A percentile compares a stretch with the other conserved stretches of the same genome.
Conservation (phyloP, 805 yeast species). For the Blastobotrys americana region DNA sequence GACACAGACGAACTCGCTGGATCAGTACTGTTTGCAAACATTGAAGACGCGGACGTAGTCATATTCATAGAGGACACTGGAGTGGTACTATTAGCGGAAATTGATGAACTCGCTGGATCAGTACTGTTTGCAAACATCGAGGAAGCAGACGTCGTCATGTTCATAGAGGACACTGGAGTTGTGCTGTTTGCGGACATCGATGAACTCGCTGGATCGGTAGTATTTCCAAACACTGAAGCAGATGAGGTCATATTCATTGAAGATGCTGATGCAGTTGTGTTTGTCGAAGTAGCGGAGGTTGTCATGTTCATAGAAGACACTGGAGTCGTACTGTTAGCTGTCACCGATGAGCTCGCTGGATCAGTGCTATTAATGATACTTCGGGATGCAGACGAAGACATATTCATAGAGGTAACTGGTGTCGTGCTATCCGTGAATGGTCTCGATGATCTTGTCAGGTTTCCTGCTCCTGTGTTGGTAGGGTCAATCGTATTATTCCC, state of each 20-base stretch:
- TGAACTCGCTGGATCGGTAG: neutral
- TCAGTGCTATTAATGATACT: neutral
- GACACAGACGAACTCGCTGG: neutral
- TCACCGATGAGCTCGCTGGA: neutral
- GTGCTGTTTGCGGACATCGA: neutral
- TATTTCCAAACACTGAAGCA: neutral
- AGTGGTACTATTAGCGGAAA: neutral
- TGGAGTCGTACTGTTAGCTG: neutral
- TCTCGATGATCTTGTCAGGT: neutral
- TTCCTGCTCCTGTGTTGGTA: no score
- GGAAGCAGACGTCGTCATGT: no score
- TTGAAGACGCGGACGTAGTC: neutral
- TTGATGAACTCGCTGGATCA: neutral
- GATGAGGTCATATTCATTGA: neutral
- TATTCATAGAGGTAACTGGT: neutral
- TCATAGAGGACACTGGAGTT: no score
- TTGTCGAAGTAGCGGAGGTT: neutral
- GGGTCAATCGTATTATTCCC: neutral
- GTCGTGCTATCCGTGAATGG: neutral
- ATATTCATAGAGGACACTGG: constrained; percentile 6
- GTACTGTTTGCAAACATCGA: neutral
- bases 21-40: neutral
- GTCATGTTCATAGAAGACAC: no score
- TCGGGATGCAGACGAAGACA: neutral
- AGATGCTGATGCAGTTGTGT: neutral